Evolutionary conservation across 331 rosid genomes (phyloP), one percentile per base, ranked within the genome.

Genomic region (Cydonia oblonga): DNA sequence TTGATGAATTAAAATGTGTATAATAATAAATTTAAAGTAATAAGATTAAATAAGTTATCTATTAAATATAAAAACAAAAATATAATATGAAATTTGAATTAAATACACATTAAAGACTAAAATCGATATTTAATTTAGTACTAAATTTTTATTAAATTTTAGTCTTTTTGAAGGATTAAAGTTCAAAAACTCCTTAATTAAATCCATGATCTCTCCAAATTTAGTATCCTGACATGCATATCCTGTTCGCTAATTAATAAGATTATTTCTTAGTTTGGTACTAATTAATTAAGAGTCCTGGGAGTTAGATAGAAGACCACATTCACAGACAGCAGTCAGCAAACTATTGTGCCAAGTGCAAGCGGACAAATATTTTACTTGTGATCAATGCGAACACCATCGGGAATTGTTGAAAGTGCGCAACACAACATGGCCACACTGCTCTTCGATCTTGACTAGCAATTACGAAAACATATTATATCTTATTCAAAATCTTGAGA

Each of bases 321-420:
- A 71, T 58, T 71, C 75, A 59, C 20, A 71, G 44, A 58, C 67
- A 58, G 67, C 67, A 71, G 75, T 35, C 67, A 38, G 58, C 67
- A 32, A 76, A 66, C 61, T 58, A 72, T 78, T 13, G 76, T 74
- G 85, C 86, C 93, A 83, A 81, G 70, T 68, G 69, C 82, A 81
- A 83, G 67, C 73, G 38, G 85, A 83, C 90, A 90, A 78, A 78
- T 68, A 4, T 64, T 69, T 54, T 67, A 81, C 82, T 85, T 89
- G 86, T 86, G 91, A 81, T n/a, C n/a, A n/a, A 80, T 35, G 64
- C 66, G 52, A 56, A 84, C 82, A 73, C 77, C 68, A 77, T 88
- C 61, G 96, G 89, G 82, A 87, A 86, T 86, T 80, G 96, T 66
- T 30, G 71, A n/a, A 71, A 79, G 23, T 84, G 83, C 81, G 20